These are phyloP conservation scores for Fusarium nodosum DNA, from an alignment of 2,329 filamentous ascomycete genomes.

Conservation along the genomic window DNA sequence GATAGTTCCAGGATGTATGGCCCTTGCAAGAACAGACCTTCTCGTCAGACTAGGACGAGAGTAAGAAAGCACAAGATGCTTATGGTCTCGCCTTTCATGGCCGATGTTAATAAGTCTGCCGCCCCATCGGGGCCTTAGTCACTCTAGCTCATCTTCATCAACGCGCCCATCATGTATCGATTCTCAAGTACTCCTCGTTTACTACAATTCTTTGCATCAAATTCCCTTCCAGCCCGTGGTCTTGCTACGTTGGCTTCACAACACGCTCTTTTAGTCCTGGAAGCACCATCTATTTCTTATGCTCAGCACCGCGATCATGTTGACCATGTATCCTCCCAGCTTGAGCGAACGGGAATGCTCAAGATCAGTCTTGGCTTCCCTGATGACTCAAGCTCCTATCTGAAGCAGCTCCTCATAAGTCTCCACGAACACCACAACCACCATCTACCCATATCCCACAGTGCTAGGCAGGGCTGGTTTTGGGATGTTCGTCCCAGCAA, in stretches of 20 bases:
- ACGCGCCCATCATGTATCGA: not conserved
- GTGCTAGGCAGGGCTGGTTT: conserved; percentile 59
- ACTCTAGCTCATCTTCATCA: not conserved
- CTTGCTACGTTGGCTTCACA: conserved; percentile 17
- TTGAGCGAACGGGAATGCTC: conserved; percentile 51
- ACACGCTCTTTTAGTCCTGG: conserved; percentile 20
- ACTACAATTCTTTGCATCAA: not conserved
- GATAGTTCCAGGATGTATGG: not conserved
- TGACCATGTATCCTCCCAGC: conserved; percentile 27
- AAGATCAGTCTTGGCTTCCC: conserved; percentile 54
- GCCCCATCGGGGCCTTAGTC: not conserved
- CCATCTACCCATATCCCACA: conserved; percentile 57
- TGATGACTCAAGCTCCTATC: conserved; percentile 54
- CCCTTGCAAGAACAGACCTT: not conserved
- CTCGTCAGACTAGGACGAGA: not conserved
- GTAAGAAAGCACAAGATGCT: not conserved
- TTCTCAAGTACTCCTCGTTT: not conserved
- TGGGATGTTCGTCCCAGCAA: conserved; percentile 58
- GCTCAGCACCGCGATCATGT: conserved; percentile 40
- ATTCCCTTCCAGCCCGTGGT: not conserved
- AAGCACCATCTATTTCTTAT: conserved; percentile 28
- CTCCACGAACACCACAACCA: conserved; percentile 55
- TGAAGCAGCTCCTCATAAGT: conserved; percentile 51
- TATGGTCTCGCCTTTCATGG: not conserved
- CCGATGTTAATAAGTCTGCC: not conserved